Evolutionary conservation across 495 filamentous ascomycete species (phyloP).

Genomic region (Aspergillus indologenus): DNA sequence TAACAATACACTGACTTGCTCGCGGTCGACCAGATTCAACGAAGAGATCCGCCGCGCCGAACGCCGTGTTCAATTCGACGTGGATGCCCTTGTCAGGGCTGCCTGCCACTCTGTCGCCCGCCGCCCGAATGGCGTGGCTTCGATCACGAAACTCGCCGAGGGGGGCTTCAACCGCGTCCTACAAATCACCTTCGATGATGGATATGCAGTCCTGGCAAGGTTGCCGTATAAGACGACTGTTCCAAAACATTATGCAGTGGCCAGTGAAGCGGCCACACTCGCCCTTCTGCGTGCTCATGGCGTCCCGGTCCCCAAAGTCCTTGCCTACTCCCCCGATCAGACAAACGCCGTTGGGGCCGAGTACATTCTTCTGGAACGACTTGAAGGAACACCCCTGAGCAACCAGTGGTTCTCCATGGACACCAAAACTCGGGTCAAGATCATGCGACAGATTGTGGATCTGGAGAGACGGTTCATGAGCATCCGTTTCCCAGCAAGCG

Average conservation of each 20-base stretch:
- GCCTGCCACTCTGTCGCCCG: conserved; percentile 18
- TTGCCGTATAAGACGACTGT: conserved; percentile 26
- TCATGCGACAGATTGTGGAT: conserved; percentile 33
- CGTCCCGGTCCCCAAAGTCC: conserved; percentile 25
- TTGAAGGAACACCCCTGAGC: conserved; percentile 24
- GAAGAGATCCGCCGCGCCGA: conserved; percentile 20
- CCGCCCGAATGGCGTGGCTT: conserved; percentile 9
- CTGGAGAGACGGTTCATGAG: conserved; percentile 31
- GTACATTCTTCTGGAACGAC: conserved; percentile 28
- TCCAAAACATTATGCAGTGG: conserved; percentile 27
- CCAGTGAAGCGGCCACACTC: conserved; percentile 39
- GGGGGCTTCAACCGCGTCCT: conserved; percentile 35
- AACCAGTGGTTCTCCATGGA: conserved; percentile 27
- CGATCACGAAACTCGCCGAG: conserved; percentile 31
- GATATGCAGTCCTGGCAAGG: conserved; percentile 24
- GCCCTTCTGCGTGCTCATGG: conserved; percentile 24
- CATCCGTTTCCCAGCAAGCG: conserved; percentile 29
- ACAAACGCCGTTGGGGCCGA: conserved; percentile 26
- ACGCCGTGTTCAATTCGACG: conserved; percentile 20
- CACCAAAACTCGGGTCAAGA: conserved; percentile 25
- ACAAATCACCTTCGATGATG: conserved; percentile 25
- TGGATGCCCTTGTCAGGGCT: conserved; percentile 18
- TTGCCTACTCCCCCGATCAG: conserved; percentile 20
- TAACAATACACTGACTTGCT: no score
- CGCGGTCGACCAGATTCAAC: conserved; percentile 23